Percentiles rank a stretch among this genome's conserved stretches.
phyloP scores from a whole-genome alignment of 441 rosid genomes.

The Arabidopsis lyrata region DNA sequence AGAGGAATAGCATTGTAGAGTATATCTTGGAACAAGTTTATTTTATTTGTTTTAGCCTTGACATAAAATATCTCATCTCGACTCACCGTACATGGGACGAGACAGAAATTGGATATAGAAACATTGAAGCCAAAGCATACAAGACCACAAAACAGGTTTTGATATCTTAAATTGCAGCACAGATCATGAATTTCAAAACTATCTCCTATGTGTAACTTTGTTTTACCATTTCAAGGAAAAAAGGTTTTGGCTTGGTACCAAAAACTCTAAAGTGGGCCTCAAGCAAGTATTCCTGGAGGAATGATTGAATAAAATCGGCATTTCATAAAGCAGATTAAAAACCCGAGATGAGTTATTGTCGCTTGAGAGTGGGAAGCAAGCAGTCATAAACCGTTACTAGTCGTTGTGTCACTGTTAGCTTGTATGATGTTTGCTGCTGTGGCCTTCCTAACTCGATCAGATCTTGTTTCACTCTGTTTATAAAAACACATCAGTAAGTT shows the following conservation, averaged over 20 bases:
- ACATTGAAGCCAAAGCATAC: background rate
- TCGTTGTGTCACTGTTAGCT: constrained; percentile 71
- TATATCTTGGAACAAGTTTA: background rate
- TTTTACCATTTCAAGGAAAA: constrained; percentile 15
- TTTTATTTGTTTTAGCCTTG: background rate
- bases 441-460: constrained; percentile 82
- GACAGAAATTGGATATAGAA: background rate
- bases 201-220: background rate
- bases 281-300: constrained; percentile 4
- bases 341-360: constrained; percentile 43
- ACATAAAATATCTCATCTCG: background rate
- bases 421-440: constrained; percentile 62
- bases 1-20: background rate
- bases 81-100: background rate
- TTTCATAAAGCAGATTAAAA: background rate
- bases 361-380: constrained; percentile 71
- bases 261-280: background rate
- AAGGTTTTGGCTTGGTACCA: background rate
- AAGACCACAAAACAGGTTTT: constrained; percentile 6
- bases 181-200: background rate
- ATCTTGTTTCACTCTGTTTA: constrained; percentile 83
- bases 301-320: background rate
- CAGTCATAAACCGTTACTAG: constrained; percentile 77
- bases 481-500: constrained; percentile 39
- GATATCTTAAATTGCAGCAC: background rate